Evolutionary conservation across 331 rosid genomes (phyloP).

Genomic region (Malus hybrid): DNA sequence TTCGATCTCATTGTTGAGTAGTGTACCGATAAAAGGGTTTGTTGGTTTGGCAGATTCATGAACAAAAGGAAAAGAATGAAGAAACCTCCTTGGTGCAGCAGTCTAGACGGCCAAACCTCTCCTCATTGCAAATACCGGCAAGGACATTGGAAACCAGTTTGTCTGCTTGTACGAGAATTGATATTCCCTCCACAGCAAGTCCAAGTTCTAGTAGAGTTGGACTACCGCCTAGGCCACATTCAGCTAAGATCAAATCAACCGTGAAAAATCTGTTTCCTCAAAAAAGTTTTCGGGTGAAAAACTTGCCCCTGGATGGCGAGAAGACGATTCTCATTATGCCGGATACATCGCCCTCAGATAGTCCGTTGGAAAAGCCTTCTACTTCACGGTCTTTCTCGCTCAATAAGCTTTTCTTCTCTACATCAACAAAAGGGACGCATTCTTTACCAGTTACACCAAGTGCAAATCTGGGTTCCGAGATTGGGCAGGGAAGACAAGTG

Average conservation of each 20-base stretch:
- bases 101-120: constrained; percentile 43
- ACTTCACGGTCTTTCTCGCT: constrained; percentile 43
- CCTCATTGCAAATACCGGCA: constrained; percentile 62
- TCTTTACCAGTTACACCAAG: constrained; percentile 70
- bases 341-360: constrained; percentile 37
- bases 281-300: constrained; percentile 43
- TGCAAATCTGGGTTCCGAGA: constrained; percentile 33
- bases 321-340: constrained; percentile 55
- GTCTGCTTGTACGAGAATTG: constrained; percentile 38
- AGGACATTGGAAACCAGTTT: constrained; percentile 47
- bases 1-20: neutral
- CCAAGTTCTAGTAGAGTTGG: constrained; percentile 50
- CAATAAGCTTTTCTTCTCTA: constrained; percentile 40
- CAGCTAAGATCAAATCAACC: constrained; percentile 49
- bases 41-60: constrained; percentile 26
- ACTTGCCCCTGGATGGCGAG: constrained; percentile 34
- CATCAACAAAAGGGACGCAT: constrained; percentile 41
- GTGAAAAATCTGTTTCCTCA: constrained; percentile 48
- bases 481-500: constrained; percentile 22
- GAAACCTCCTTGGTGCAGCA: constrained; percentile 33
- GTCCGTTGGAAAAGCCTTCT: constrained; percentile 39
- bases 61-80: constrained; percentile 25
- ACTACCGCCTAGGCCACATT: constrained; percentile 65
- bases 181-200: constrained; percentile 30
- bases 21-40: constrained; percentile 13